Percentiles rank a stretch among this genome's conserved stretches.
Conservation (phyloP, 228 moss, liverwort and hornwort species). For the Sphagnum fallax region DNA sequence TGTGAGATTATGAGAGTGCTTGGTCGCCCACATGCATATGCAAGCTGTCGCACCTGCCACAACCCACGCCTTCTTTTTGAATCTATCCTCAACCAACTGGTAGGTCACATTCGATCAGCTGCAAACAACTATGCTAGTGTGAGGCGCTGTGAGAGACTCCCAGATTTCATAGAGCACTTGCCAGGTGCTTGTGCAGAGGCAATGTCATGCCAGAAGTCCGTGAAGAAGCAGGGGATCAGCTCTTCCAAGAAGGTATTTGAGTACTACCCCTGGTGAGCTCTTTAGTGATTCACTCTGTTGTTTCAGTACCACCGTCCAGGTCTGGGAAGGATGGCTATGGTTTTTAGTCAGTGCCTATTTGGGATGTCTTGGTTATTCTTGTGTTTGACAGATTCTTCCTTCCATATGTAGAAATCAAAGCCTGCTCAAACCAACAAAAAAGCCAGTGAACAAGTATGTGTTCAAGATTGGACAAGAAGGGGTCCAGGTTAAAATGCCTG, state of each 20-base stretch:
- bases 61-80: constrained; percentile 77
- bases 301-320: neutral
- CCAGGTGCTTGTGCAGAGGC: constrained; percentile 53
- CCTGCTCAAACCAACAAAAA: too few species aligned
- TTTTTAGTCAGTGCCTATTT: too few species aligned
- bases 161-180: constrained; percentile 64
- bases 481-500: neutral
- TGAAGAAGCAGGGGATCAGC: constrained; percentile 16
- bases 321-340: too few species aligned
- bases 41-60: constrained; percentile 78
- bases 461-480: too few species aligned
- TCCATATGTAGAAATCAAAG: too few species aligned
- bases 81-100: constrained; percentile 77
- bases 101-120: constrained; percentile 70
- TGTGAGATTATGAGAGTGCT: constrained; percentile 52
- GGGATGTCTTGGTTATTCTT: too few species aligned
- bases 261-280: neutral
- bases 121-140: constrained; percentile 73
- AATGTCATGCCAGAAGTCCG: constrained; percentile 21
- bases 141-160: constrained; percentile 64
- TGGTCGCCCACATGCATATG: constrained; percentile 67
- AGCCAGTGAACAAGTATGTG: too few species aligned
- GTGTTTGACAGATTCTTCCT: too few species aligned
- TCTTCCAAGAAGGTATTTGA: constrained; percentile 15
- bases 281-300: neutral